Conservation (phyloP, 2,329 filamentous ascomycete species). For the Calonectria pteridis region DNA sequence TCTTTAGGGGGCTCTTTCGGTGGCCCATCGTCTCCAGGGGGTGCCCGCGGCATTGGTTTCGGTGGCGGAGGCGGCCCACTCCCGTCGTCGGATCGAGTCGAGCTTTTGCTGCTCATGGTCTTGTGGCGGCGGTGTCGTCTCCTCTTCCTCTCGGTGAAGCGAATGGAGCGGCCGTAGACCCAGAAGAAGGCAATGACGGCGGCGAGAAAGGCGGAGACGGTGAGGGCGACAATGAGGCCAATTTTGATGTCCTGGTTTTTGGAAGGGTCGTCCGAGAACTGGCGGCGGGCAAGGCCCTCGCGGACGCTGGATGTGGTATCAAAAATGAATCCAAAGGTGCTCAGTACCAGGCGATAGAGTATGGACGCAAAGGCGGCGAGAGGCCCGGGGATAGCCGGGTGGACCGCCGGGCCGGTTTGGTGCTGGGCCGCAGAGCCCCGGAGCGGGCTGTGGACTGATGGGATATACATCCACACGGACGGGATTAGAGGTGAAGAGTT, state of each 20-base stretch:
- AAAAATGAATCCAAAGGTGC: conserved; percentile 2
- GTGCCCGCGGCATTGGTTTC: conserved; percentile 13
- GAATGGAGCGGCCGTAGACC: conserved; percentile 55
- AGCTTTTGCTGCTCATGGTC: conserved; percentile 49
- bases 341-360: conserved; percentile 23
- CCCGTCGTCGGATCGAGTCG: conserved; percentile 45
- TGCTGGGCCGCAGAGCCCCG: conserved; percentile 26
- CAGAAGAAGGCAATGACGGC: conserved; percentile 54
- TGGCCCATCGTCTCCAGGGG: conserved; percentile 4
- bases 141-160: conserved; percentile 47
- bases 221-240: conserved; percentile 57
- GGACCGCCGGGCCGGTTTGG: conserved; percentile 17
- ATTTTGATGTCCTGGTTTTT: conserved; percentile 56
- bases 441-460: conserved; percentile 28
- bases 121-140: conserved; percentile 42
- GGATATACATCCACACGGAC: conserved; percentile 49
- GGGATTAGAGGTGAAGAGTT: neutral
- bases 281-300: conserved; percentile 32
- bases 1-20: conserved; percentile 31
- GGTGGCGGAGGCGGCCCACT: conserved; percentile 26
- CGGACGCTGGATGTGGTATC: neutral
- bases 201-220: conserved; percentile 55
- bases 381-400: conserved; percentile 28
- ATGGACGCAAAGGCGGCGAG: neutral
- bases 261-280: conserved; percentile 43